phyloP scores from a whole-genome alignment of 2,329 filamentous ascomycete genomes.

The Lasiodiplodia gonubiensis region DNA sequence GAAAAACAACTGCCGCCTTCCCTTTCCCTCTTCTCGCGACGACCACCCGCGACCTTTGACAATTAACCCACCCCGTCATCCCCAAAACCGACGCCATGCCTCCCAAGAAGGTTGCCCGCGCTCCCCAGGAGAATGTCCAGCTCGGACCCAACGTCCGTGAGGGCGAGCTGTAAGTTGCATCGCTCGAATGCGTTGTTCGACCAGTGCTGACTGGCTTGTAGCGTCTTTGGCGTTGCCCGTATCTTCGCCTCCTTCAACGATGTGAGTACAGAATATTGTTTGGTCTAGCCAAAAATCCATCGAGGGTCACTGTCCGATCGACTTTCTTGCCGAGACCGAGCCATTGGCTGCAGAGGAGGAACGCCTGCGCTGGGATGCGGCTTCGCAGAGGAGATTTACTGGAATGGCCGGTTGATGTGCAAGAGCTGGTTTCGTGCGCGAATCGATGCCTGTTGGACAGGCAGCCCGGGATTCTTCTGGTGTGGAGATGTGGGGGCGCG shows the following conservation, averaged over 20 bases:
- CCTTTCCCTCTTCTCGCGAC: conserved; percentile 5
- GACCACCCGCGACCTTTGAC: conserved; percentile 24
- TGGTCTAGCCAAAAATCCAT: background rate
- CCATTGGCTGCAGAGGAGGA: background rate
- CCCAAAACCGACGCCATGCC: conserved; percentile 69
- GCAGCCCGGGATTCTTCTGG: background rate
- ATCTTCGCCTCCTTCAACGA: conserved; percentile 85
- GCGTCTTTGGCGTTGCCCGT: conserved; percentile 93
- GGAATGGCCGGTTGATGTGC: background rate
- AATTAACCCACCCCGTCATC: conserved; percentile 43
- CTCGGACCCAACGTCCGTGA: conserved; percentile 96
- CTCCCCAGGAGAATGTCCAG: conserved; percentile 86
- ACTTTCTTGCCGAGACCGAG: background rate
- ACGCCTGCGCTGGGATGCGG: background rate
- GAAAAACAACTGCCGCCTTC: conserved; percentile 10
- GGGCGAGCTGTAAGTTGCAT: conserved; percentile 62
- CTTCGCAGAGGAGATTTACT: background rate
- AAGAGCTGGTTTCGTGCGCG: background rate
- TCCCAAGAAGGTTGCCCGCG: conserved; percentile 81
- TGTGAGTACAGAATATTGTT: conserved; percentile 4
- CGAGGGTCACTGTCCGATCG: background rate
- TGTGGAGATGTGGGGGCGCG: background rate
- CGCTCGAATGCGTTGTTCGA: background rate
- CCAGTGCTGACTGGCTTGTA: conserved; percentile 6
- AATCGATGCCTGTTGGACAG: background rate